Evolutionary conservation across 2,329 filamentous ascomycete species (phyloP), one percentile per base, ranked within the genome.

Genomic region (Aspergillus persii): DNA sequence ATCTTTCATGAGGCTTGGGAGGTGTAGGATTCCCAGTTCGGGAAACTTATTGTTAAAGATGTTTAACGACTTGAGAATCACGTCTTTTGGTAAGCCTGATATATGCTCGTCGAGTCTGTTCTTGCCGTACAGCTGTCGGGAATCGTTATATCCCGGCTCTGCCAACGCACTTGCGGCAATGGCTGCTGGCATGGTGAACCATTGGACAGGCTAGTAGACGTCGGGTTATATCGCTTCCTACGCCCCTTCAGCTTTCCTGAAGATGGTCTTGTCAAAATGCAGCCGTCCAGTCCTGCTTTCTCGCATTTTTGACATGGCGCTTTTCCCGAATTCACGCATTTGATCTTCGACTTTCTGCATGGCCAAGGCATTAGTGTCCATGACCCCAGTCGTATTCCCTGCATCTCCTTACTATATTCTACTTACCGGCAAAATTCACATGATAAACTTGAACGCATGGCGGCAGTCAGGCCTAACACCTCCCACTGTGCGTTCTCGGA

Each of bases 31-130:
- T 27, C 53, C 53, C 29, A 55, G 23, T 31, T 55, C 53, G 1
- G 53, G 53, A 48, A 55, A 55, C 30, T 49, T 55, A n/a, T 55
- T 55, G 9, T 41, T 48, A 15, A 55, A 55, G n/a, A 55, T 33
- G 23, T 55, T 55, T 30, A 55, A 6, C 2, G 41, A 55, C 30
- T 55, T 55, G 26, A 55, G 44, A 12, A 55, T 55, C 5, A 55
- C 41, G 12, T 44, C 15, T 2, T 12, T 55, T 8, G 41, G 41
- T 8, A 55, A 23, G n/a, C 44, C 27, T 3, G 30, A 41, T 3
- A 55, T 18, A 39, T 49, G 53, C 4, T 29, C 30, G n/a, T 55
- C 53, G 23, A 49, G 15, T 33, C 7, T 30, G 12, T n/a, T 36
- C 8, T n/a, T 55, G 6, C 49, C 46, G 6, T 12, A 33, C 5